phyloP scores from a whole-genome alignment of 164 flowering plant species.

The Berberis vulgaris region DNA sequence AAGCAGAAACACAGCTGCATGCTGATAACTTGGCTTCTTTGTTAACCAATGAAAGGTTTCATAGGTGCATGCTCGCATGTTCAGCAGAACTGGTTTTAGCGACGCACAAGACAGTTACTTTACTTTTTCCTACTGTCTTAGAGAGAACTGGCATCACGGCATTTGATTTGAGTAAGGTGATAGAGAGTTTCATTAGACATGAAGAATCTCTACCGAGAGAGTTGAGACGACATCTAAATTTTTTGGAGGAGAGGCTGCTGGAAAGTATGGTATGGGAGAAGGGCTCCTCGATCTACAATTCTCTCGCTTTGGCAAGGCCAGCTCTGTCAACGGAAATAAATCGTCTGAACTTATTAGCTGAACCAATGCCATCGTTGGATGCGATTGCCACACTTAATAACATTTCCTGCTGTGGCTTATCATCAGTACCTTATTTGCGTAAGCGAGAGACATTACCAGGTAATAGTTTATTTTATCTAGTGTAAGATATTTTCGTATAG shows the following conservation, averaged over 20 bases:
- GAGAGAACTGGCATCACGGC: slow-evolving; percentile 2
- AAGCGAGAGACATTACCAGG: background rate
- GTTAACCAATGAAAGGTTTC: background rate
- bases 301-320: slow-evolving; percentile 1
- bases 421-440: background rate
- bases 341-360: background rate
- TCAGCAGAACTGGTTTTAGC: background rate
- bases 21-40: slow-evolving; percentile 65
- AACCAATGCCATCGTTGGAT: background rate
- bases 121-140: background rate
- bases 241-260: background rate
- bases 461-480: background rate
- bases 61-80: background rate
- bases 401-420: background rate
- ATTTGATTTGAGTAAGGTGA: slow-evolving; percentile 5
- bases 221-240: background rate
- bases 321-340: background rate
- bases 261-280: slow-evolving; percentile 2
- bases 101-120: background rate
- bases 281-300: background rate
- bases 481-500: background rate
- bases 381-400: background rate
- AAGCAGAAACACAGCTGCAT: slow-evolving; percentile 74
- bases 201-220: background rate
- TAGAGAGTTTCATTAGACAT: slow-evolving; percentile 2